Conservation (phyloP, 768 basidiomycete genomes). For the Roridomyces roridus region DNA sequence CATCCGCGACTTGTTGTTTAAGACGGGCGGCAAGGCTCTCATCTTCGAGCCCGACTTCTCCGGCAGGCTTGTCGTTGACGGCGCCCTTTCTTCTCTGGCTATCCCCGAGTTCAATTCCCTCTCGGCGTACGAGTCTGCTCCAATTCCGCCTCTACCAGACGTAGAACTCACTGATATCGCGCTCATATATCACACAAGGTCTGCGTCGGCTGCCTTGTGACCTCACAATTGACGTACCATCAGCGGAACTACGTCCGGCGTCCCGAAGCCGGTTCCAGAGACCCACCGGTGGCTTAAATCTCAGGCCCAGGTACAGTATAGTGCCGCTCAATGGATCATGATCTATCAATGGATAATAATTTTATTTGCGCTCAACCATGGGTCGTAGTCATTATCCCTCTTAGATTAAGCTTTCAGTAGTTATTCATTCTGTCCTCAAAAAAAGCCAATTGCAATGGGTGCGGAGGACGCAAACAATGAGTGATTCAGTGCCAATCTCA, state of each 20-base stretch:
- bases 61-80: neutral
- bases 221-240: slow-evolving; percentile 18
- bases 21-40: neutral
- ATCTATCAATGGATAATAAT: slow-evolving; percentile 27
- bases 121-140: neutral
- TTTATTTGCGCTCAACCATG: neutral
- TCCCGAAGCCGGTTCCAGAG: slow-evolving; percentile 32
- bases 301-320: slow-evolving; percentile 6
- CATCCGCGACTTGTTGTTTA: slow-evolving; percentile 2
- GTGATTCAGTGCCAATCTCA: neutral
- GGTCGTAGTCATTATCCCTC: neutral
- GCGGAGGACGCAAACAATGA: neutral
- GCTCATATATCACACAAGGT: slow-evolving; percentile 34
- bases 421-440: neutral
- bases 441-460: neutral
- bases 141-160: neutral
- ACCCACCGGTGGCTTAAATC: slow-evolving; percentile 20
- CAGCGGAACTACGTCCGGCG: slow-evolving; percentile 22
- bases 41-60: slow-evolving; percentile 1
- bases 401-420: neutral
- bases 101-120: neutral
- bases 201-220: no score
- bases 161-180: slow-evolving; percentile 23
- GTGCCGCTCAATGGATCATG: slow-evolving; percentile 3
- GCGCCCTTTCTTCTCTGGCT: neutral